Conservation (phyloP, 257 asterid species). For the Salvia miltiorrhiza region DNA sequence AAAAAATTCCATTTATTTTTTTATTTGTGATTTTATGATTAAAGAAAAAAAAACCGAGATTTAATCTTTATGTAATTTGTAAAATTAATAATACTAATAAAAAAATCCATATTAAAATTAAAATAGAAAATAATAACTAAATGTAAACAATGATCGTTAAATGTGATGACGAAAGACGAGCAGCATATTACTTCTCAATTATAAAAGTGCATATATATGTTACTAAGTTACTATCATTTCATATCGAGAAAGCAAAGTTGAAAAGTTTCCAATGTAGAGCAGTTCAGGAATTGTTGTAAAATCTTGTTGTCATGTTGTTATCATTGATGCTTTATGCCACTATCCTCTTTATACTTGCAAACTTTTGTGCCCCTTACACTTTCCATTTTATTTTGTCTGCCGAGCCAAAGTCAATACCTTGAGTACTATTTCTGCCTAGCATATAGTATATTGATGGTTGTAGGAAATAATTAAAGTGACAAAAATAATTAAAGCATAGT, state of each 20-base stretch:
- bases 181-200: too few species aligned
- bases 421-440: not conserved
- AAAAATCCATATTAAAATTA: too few species aligned
- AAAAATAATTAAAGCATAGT: not conserved
- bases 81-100: too few species aligned
- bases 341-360: not conserved
- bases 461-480: not conserved
- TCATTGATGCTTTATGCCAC: constrained; percentile 18
- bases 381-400: not conserved
- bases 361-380: not conserved
- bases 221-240: constrained; percentile 29
- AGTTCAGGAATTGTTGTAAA: constrained; percentile 15
- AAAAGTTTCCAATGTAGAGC: constrained; percentile 8
- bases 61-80: too few species aligned
- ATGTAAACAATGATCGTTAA: too few species aligned
- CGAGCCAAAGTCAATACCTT: not conserved
- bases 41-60: too few species aligned
- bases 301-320: constrained; percentile 11
- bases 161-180: too few species aligned
- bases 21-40: too few species aligned
- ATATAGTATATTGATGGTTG: not conserved
- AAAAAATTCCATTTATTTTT: too few species aligned
- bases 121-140: too few species aligned
- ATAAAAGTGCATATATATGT: not conserved
- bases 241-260: constrained; percentile 42